A percentile compares a stretch with the other conserved stretches of the same genome.
These are phyloP conservation scores for Aspergillus ochraceoroseus DNA, from an alignment of 2,329 filamentous ascomycete species.

Conservation along the genomic window DNA sequence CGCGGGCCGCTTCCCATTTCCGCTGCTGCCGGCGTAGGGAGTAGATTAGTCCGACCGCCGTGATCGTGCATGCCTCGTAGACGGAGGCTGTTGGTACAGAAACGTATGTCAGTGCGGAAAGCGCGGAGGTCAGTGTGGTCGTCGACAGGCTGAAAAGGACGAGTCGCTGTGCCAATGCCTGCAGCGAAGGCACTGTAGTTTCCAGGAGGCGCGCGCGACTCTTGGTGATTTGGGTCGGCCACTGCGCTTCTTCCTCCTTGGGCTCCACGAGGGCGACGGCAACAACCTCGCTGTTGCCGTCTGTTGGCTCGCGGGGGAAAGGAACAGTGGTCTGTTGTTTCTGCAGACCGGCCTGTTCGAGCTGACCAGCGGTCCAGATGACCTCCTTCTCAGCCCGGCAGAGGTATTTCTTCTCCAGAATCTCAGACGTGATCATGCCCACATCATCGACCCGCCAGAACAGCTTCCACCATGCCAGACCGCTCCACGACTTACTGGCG, in stretches of 20 bases:
- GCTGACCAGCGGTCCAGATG: slow-evolving; percentile 75
- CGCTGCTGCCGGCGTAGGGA: slow-evolving; percentile 55
- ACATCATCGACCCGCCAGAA: slow-evolving; percentile 95
- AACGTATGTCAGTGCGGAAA: slow-evolving; percentile 54
- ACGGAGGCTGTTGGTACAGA: slow-evolving; percentile 49
- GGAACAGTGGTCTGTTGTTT: slow-evolving; percentile 34
- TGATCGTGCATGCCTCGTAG: slow-evolving; percentile 58
- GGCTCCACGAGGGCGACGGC: slow-evolving; percentile 3
- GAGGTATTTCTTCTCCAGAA: slow-evolving; percentile 72
- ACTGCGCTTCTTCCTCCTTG: slow-evolving; percentile 44
- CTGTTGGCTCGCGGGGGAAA: slow-evolving; percentile 36
- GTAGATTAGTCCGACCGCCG: slow-evolving; percentile 55
- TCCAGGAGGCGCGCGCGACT: slow-evolving; percentile 62
- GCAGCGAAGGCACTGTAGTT: slow-evolving; percentile 65
- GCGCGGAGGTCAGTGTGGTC: slow-evolving; percentile 57
- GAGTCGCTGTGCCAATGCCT: slow-evolving; percentile 67
- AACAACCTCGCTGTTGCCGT: background rate
- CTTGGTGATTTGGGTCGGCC: slow-evolving; percentile 69
- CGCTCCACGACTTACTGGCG: slow-evolving; percentile 68
- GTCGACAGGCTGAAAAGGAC: slow-evolving; percentile 72
- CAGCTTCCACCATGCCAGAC: slow-evolving; percentile 87
- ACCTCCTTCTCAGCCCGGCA: slow-evolving; percentile 70
- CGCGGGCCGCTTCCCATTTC: slow-evolving; percentile 53
- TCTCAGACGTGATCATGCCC: slow-evolving; percentile 71
- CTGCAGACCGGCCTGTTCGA: slow-evolving; percentile 59